Evolutionary conservation across 169 alveolate species (phyloP), one percentile per base, ranked within the genome.

Genomic region (Prorocentrum cordatum): DNA sequence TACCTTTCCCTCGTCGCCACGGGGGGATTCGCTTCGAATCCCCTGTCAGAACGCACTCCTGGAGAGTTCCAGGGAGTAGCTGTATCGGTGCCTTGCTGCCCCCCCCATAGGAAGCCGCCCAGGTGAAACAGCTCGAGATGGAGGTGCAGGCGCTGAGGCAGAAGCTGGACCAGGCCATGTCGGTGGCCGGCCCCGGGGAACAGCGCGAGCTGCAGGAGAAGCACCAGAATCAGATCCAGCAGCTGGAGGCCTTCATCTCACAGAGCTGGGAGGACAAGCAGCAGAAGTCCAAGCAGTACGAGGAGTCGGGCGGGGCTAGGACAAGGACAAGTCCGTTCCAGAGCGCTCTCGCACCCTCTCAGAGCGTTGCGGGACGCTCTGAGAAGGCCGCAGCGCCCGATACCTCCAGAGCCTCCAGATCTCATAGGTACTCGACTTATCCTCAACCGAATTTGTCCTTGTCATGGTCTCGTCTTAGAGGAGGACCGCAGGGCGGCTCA

Each of bases 81-180:
- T n/a, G n/a, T n/a, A n/a, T n/a, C n/a, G n/a, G n/a, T n/a, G n/a
- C n/a, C n/a, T n/a, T n/a, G n/a, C n/a, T n/a, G n/a, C n/a, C n/a
- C n/a, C n/a, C n/a, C n/a, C n/a, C n/a, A n/a, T 62, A 38, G 47
- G 5, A 5, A 38, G 18, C 47, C 18, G 6, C 38, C 36, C n/a
- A 61, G 70, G 70, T 61, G 12, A 27, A 35, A 1, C 33, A 38
- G 5, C 29, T 61, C 33, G 29, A 61, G 24, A 38, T 38, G 6
- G 70, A 61, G 31, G 70, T 61, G 31, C 36, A 80, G 89, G 90
- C 26, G 70, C 70, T 61, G 24, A 61, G 29, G 39, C 26, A 61
- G 70, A 61, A n/a, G 29, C 70, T 27, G 7, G 3, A n/a, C 38
- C 70, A 7, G 70, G 18, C 12, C 38, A 5, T n/a, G 29, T 35